Conservation (phyloP, 1,139 yeast genomes). For the Scheffersomyces titani region DNA sequence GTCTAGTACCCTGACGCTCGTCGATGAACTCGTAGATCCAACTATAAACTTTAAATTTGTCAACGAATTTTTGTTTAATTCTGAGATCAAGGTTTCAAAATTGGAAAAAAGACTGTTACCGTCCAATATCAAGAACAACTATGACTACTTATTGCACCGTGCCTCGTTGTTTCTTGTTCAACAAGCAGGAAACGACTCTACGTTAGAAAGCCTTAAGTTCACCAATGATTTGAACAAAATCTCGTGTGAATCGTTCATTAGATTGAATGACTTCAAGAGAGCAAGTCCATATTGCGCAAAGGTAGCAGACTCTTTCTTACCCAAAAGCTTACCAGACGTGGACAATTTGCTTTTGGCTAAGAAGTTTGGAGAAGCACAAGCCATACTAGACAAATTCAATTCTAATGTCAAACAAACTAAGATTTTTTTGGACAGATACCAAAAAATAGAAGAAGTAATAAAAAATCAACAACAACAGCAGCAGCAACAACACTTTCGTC, state of each 20-base stretch:
- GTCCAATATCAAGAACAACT: slow-evolving; percentile 26
- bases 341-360: slow-evolving; percentile 42
- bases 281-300: slow-evolving; percentile 36
- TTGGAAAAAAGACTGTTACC: slow-evolving; percentile 31
- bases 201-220: slow-evolving; percentile 17
- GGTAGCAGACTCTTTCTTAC: slow-evolving; percentile 38
- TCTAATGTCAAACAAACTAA: slow-evolving; percentile 41
- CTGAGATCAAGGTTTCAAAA: slow-evolving; percentile 31
- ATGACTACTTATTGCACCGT: slow-evolving; percentile 31
- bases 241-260: slow-evolving; percentile 50
- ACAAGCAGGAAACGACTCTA: slow-evolving; percentile 11
- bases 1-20: slow-evolving; percentile 3
- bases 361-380: slow-evolving; percentile 45
- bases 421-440: slow-evolving; percentile 32
- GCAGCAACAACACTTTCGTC: slow-evolving; percentile 50
- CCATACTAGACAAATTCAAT: slow-evolving; percentile 27
- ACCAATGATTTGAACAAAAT: slow-evolving; percentile 36
- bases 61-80: slow-evolving; percentile 23
- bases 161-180: slow-evolving; percentile 21
- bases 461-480: slow-evolving; percentile 44
- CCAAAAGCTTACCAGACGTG: slow-evolving; percentile 47
- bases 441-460: slow-evolving; percentile 23
- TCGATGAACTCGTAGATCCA: slow-evolving; percentile 20
- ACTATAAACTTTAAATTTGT: slow-evolving; percentile 29
- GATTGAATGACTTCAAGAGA: slow-evolving; percentile 26